These are phyloP conservation scores for Rauvolfia tetraphylla DNA, from an alignment of 257 asterid species.

Conservation along the genomic window DNA sequence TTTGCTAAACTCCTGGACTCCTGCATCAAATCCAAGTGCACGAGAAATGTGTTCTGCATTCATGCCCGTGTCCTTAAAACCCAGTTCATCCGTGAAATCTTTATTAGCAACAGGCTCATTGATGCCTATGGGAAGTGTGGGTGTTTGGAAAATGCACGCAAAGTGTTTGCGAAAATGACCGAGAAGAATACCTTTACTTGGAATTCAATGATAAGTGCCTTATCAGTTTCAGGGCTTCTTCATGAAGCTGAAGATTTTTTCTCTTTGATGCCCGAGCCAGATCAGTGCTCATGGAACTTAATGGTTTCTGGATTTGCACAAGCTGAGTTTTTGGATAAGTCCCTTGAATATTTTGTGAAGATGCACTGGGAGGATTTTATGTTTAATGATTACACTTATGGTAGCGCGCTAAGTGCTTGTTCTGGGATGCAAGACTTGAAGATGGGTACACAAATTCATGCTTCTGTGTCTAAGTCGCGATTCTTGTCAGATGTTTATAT, in stretches of 20 bases:
- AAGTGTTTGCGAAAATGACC: conserved; percentile 20
- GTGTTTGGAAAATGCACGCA: conserved; percentile 15
- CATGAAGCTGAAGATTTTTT: background rate
- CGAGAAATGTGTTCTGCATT: background rate
- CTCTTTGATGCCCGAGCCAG: conserved; percentile 5
- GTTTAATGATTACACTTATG: conserved; percentile 13
- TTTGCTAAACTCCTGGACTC: conserved; percentile 8
- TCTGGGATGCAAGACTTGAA: background rate
- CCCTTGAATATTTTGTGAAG: conserved; percentile 11
- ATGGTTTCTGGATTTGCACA: conserved; percentile 16
- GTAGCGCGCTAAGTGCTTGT: conserved; percentile 7
- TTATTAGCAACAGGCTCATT: conserved; percentile 13
- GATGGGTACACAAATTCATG: conserved; percentile 13
- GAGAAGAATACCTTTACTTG: conserved; percentile 15
- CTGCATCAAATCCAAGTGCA: conserved; percentile 9
- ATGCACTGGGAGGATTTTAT: conserved; percentile 13
- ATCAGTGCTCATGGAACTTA: conserved; percentile 16
- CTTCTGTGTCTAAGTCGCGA: conserved; percentile 1
- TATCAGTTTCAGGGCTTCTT: background rate
- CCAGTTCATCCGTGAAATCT: conserved; percentile 5
- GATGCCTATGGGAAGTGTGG: conserved; percentile 25
- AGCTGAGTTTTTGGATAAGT: background rate
- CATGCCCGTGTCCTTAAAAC: conserved; percentile 6
- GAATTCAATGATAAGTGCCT: conserved; percentile 12
- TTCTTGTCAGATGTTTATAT: conserved; percentile 8